Base-by-base conservation (phyloP, 768 basidiomycete genomes). In the Rubroboletus satanas region DNA sequence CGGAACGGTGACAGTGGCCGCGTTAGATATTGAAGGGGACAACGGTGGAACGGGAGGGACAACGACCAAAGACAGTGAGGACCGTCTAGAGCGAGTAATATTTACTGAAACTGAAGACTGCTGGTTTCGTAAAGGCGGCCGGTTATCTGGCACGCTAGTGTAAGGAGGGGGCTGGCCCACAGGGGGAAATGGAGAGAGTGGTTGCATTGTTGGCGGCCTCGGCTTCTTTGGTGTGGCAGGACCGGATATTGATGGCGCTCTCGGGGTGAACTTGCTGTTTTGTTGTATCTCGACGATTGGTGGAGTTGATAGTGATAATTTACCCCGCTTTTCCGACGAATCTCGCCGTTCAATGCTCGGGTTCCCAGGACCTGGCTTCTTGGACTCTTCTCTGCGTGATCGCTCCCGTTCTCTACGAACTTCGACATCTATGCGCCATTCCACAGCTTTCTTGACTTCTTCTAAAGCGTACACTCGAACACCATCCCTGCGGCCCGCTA, bases 381-480 rank as follows among this genome's bases (percentile, higher is more conserved):
- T 91, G 39, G 80, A 75, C 55, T 80, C 81, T 62, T 90, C 88
- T 51, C 84, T 75, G 48, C 84, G 80, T n/a, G 74, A 74, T 33
- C 84, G 83, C 45, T 93, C 90, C 33, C 82, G 79, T 68, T 93
- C 90, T 54, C 89, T 76, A 38, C 83, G 81, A 53, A 87, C 71
- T 68, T 93, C 91, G 26, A 85, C 79, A 7, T 93, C 91, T 58
- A 93, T 83, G 17, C 91, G 80, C 90, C 90, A 93, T 69, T 93
- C 91, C 7, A 93, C 84, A 3, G 85, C 87, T 65, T 85, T 89
- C 69, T 85, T 88, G 12, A 93, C 82, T 63, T 93, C 91, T 55
- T 93, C 90, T 15, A 93, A 75, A 17, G 91, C 91, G 68, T 93
- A 93, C 17, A 93, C 91, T 35, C 91, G 81, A 42, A 93, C 90